Conservation (phyloP, 2,329 filamentous ascomycete genomes). For the Teratosphaeria pseudoeucalypti region DNA sequence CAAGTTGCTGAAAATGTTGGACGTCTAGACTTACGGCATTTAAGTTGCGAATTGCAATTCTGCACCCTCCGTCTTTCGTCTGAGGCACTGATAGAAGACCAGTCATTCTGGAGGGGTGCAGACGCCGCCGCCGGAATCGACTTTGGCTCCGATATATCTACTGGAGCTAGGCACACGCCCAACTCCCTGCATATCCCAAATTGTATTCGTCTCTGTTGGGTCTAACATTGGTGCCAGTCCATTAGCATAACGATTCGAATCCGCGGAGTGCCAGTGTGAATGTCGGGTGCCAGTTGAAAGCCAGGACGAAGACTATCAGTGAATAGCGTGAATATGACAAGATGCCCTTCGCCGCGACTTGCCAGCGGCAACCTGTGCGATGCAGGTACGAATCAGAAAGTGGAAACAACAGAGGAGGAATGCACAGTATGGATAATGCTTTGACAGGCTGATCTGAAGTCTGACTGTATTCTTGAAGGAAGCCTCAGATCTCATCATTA, state of each 20-base stretch:
- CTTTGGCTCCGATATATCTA: slow-evolving; percentile 12
- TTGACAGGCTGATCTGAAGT: neutral
- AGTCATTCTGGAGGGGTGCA: slow-evolving; percentile 44
- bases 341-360: neutral
- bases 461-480: neutral
- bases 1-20: neutral
- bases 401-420: neutral
- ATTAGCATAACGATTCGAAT: neutral
- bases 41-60: slow-evolving; percentile 65
- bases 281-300: neutral
- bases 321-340: neutral
- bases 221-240: neutral
- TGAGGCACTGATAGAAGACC: slow-evolving; percentile 59
- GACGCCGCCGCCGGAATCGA: slow-evolving; percentile 8
- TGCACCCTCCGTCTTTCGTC: slow-evolving; percentile 64
- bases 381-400: neutral
- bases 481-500: neutral
- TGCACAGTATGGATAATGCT: neutral
- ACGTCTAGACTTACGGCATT: slow-evolving; percentile 51
- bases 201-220: neutral
- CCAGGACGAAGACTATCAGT: neutral
- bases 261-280: neutral
- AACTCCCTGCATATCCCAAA: neutral
- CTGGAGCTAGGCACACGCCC: slow-evolving; percentile 1
- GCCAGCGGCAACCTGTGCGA: neutral